These are phyloP conservation scores for Cercophora newfieldiana DNA, from an alignment of 495 filamentous ascomycete genomes.

Conservation along the genomic window DNA sequence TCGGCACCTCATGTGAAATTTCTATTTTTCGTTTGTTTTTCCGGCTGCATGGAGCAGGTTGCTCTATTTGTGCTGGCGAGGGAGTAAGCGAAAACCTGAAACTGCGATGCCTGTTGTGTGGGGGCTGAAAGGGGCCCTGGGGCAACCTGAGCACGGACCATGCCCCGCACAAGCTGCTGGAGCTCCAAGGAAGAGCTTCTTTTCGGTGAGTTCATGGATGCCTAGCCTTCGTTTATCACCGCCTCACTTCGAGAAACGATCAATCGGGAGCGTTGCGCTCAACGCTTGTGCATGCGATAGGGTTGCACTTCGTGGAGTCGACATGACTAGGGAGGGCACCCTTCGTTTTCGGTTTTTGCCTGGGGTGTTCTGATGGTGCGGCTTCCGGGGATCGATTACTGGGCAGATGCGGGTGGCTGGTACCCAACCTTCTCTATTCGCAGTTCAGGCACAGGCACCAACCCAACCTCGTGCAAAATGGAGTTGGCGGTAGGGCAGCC, in stretches of 20 bases:
- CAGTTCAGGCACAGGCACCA: constrained; percentile 13
- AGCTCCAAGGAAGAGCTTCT: neutral
- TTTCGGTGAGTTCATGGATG: neutral
- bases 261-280: neutral
- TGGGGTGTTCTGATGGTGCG: neutral
- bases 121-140: neutral
- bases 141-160: neutral
- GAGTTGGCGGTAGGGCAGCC: neutral
- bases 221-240: neutral
- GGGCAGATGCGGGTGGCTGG: constrained; percentile 1
- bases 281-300: constrained; percentile 5
- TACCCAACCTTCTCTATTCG: constrained; percentile 11
- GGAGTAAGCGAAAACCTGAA: neutral
- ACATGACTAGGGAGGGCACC: neutral
- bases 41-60: neutral
- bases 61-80: neutral
- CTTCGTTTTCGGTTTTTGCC: neutral
- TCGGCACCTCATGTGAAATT: too few relatives aligned
- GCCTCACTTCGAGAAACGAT: neutral
- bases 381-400: neutral
- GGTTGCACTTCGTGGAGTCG: neutral
- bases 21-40: too few relatives aligned
- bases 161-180: constrained; percentile 4
- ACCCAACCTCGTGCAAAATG: constrained; percentile 19
- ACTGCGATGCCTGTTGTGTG: neutral